phyloP scores from a whole-genome alignment of 139 green algal genomes.

The Ostreobium quekettii region DNA sequence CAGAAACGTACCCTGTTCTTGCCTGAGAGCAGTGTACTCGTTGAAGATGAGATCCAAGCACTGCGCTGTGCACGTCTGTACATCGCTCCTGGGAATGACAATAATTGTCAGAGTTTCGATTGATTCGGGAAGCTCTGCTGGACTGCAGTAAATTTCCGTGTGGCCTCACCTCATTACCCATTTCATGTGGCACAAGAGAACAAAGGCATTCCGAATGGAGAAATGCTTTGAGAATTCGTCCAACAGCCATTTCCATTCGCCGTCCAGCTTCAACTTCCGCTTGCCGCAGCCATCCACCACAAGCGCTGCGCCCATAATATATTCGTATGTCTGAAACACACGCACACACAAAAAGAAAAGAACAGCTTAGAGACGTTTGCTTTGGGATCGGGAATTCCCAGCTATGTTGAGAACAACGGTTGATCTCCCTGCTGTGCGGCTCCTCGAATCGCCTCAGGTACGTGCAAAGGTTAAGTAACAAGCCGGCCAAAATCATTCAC shows the following conservation, averaged over 20 bases:
- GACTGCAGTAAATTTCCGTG: not conserved
- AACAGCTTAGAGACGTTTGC: no score
- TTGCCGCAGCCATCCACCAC: not conserved
- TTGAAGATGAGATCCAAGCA: not conserved
- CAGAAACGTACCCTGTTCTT: constrained; percentile 2
- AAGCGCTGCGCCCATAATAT: not conserved
- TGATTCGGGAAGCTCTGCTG: not conserved
- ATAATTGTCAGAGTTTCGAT: not conserved
- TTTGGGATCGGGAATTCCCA: no score
- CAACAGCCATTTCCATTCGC: constrained; percentile 7
- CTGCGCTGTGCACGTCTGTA: constrained; percentile 2
- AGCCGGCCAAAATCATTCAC: no score
- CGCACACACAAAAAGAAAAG: no score
- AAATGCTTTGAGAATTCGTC: not conserved
- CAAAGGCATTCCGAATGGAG: not conserved
- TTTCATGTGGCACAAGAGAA: not conserved
- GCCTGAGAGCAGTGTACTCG: not conserved
- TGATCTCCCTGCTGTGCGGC: no score
- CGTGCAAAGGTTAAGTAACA: no score
- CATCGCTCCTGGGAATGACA: not conserved
- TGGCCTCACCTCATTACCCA: constrained; percentile 11
- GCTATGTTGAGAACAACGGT: no score
- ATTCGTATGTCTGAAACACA: constrained; percentile 10
- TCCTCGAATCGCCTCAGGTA: no score
- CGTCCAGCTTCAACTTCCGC: not conserved